A percentile compares a stretch with the other conserved stretches of the same genome.
Conservation (phyloP, 2,329 filamentous ascomycete species). For the Diaporthe humulicola region DNA sequence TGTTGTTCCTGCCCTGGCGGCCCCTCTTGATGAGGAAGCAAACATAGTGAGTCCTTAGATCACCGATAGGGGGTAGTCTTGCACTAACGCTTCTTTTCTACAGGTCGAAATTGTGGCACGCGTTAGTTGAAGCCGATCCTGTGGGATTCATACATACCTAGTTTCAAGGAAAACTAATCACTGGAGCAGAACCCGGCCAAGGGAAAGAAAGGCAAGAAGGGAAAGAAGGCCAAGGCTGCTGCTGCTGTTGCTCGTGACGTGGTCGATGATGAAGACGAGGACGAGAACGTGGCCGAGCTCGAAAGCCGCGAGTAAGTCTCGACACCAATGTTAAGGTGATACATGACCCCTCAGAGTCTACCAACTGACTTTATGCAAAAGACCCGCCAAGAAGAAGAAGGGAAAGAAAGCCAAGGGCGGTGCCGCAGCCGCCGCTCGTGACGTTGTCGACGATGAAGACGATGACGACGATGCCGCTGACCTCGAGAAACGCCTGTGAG, state of each 20-base stretch:
- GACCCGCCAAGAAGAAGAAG: slow-evolving; percentile 4
- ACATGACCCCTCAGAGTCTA: not conserved
- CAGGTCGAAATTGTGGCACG: slow-evolving; percentile 1
- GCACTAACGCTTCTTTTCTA: not conserved
- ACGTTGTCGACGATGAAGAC: not conserved
- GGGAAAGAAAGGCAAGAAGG: slow-evolving; percentile 11
- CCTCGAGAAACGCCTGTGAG: slow-evolving; percentile 7
- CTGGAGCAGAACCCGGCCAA: not conserved
- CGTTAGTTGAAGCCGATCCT: not conserved
- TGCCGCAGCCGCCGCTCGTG: not conserved
- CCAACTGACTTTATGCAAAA: not conserved
- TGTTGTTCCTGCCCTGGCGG: slow-evolving; percentile 20
- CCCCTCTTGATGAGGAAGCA: slow-evolving; percentile 11
- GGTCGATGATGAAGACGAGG: not conserved
- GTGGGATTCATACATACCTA: fast-evolving
- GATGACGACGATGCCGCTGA: not conserved
- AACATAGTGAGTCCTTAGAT: not conserved
- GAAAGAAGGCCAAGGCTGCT: not conserved
- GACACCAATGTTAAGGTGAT: not conserved
- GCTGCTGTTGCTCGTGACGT: not conserved
- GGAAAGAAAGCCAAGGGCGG: not conserved
- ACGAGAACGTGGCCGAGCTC: not conserved
- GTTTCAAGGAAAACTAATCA: not conserved
- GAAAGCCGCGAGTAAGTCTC: slow-evolving; percentile 8
- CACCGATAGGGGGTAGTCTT: not conserved